Base-by-base conservation (phyloP, 495 filamentous ascomycete genomes). In the Penicillium arizonense region DNA sequence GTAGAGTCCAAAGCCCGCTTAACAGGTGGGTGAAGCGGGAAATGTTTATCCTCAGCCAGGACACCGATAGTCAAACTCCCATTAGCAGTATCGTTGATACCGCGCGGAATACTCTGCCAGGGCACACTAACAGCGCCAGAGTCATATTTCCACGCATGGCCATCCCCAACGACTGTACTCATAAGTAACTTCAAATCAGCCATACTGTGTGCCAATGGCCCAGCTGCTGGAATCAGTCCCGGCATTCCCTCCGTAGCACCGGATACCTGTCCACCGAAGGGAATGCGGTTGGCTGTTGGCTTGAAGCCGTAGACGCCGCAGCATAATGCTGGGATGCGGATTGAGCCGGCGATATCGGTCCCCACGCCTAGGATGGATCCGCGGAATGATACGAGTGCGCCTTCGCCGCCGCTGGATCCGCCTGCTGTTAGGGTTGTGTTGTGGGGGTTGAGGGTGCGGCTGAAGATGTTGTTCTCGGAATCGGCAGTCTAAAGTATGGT, bases 251-350 rank as follows among this genome's bases (percentile, higher is more conserved):
- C 21, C 21, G 47, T 37, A 4, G 18, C 52, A 3, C 57, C 54
- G 12, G 56, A 56, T 5, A 54, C 46, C 26, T 58, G 63, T n/a
- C 63, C 65, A 4, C 63, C 54, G 26, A 57, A 66, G 5, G 86
- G 85, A 1, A 88, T 61, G 12, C 84, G 72, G 24, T 59, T 63
- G 11, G 62, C 61, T 0, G 81, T 87, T 1, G 86, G 85, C 48
- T 81, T 80, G 52, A 86, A 73, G 0, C 84, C 85, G 59, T 79
- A 88, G 0, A 88, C 44, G 5, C 81, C 84, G 44, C 81, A 79
- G 59, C 78, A 81, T 8, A 80, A 77, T 1, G 87, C 82, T 3
- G 87, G 87, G 13, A 69, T 71, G 1, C 83, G 70, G 46, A 87
- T 83, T 3, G 79, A 84, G 4, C 82, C 83, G 12, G 64, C 85